Evolutionary conservation across 2,329 filamentous ascomycete genomes (phyloP), one percentile per base, ranked within the genome.

Genomic region (Neofusicoccum parvum): DNA sequence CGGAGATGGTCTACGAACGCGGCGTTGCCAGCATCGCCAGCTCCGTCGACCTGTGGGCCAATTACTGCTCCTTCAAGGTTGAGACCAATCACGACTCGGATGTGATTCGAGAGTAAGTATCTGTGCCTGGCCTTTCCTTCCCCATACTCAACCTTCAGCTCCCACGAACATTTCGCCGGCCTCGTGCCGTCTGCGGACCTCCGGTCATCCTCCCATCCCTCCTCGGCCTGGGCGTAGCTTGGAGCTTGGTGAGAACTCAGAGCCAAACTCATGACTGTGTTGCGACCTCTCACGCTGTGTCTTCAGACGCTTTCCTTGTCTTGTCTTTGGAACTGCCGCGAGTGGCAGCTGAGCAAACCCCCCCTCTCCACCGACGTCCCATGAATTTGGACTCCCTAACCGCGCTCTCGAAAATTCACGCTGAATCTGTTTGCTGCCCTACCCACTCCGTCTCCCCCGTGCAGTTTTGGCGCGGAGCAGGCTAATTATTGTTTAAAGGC

Each of bases 41-140:
- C 75, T 98, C 94, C 41, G 94, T 97, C 73, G 95, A 99, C 77
- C 85, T 99, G 67, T 99, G 95, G 95, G 91, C 92, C 62, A 94
- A 96, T 74, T 99, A 97, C 82, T 98, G 94, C 83, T 87, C 89
- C 74, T 98, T 98, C 87, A 98, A 98, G 80, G 93, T 95, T 82
- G 93, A 98, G 78, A 98, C 95, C 66, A 95, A 92, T 72, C 95
- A 99, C 81, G 93, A 96, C 77, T 87, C 92, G 73, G 92, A 96
- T 77, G 86, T 96, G 80, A 96, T 97, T 83, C 90, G 95, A 96
- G 95, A 98, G 95, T 99, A 97, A 98, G 95, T 98, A 86, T 83
- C 80, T 76, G 54, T 17, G 58, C 59, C 59, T 53, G 50, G 62
- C 34, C 49, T 66, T 66, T 66, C 59, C 65, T 66, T 64, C 65